Evolutionary conservation across 1,284 basidiomycete genomes (phyloP), one percentile per base, ranked within the genome.

Genomic region (Sporisorium scitamineum): DNA sequence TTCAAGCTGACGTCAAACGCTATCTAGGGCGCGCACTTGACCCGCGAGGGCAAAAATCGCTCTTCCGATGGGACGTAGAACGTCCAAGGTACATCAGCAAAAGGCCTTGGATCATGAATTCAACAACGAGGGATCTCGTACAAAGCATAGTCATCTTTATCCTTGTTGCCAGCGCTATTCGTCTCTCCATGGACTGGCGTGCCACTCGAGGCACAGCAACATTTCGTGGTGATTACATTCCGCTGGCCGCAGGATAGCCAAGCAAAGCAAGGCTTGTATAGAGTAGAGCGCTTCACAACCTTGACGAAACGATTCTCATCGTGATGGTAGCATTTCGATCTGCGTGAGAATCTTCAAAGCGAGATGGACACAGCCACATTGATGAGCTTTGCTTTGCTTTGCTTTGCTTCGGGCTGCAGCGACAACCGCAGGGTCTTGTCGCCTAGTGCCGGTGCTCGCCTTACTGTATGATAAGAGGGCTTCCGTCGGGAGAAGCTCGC

Each of bases 51-150:
- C 27, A 27, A 22, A 14, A 18, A 34, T 59, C 63, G 18, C 18
- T 66, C 45, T 20, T n/a, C 22, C 42, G 18, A 13, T 66, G 57
- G 63, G 56, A 66, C 18, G 16, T 66, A 2, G 51, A 55, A 16
- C 27, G 24, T 16, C 52, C 44, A 11, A 34, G 45, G n/a, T 60
- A 51, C 34, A 48, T 66, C 31, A 60, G 63, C 45, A 50, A 37
- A 24, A 32, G 37, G 13, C 22, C 37, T 5, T 54, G 56, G 63
- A 66, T 59, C 37, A 66, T 66, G 63, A 66, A 60, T 29, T 66
- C 52, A 22, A 66, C 45, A 44, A 59, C 50, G 20, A 42, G 42
- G 20, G 44, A 27, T 34, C 39, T 65, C 20, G 51, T 50, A 14
- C 16, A 22, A 9, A 57, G 45, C 1, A 20, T 50, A 4, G 16